Conservation (phyloP, 2,329 filamentous ascomycete genomes). For the Fusarium illudens region DNA sequence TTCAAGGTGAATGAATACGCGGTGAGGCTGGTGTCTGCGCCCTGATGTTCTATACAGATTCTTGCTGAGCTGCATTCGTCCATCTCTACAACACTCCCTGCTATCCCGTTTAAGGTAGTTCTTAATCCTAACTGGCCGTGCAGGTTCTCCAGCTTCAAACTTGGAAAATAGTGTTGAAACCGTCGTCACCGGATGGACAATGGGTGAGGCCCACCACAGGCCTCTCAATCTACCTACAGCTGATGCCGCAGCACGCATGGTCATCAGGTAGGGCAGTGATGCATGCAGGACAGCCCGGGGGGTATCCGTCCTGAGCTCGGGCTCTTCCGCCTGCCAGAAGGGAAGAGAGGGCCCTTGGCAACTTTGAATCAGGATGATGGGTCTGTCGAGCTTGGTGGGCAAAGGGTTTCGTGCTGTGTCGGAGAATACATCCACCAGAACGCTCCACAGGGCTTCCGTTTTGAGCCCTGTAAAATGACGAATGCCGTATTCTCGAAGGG, state of each 20-base stretch:
- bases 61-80: not conserved
- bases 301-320: not conserved
- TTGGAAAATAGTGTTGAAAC: not conserved
- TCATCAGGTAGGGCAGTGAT: not conserved
- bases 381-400: slow-evolving; percentile 2
- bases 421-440: not conserved
- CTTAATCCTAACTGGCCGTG: not conserved
- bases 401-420: slow-evolving; percentile 1
- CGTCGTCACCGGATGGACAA: not conserved
- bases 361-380: not conserved
- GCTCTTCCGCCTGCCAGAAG: slow-evolving; percentile 3
- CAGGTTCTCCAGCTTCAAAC: not conserved
- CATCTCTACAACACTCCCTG: not conserved
- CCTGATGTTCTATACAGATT: not conserved
- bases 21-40: not conserved
- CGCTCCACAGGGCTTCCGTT: slow-evolving; percentile 11
- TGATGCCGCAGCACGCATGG: not conserved
- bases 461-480: not conserved
- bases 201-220: not conserved
- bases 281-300: slow-evolving; percentile 4
- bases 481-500: not conserved
- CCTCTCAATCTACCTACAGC: not conserved
- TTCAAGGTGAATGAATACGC: not conserved
- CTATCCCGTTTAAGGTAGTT: not conserved
- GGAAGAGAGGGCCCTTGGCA: not conserved